Conservation (phyloP, 306 rosid genomes). For the Rosa lucieae region DNA sequence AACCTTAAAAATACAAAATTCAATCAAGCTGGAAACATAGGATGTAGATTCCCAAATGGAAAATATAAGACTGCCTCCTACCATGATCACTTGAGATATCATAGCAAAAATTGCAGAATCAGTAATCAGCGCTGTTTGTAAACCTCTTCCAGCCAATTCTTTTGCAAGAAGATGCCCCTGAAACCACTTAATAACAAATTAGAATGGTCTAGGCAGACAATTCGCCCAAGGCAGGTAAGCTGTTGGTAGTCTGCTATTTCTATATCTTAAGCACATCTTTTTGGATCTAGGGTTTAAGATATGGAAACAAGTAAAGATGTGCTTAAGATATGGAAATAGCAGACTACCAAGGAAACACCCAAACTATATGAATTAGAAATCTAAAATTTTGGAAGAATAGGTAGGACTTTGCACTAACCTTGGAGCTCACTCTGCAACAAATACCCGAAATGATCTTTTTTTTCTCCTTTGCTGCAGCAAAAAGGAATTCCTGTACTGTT, state of each 20-base stretch:
- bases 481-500: slow-evolving; percentile 94
- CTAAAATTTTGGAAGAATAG: slow-evolving; percentile 14
- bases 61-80: slow-evolving; percentile 12
- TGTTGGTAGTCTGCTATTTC: too few relatives aligned
- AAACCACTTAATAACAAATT: slow-evolving; percentile 6
- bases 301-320: too few relatives aligned
- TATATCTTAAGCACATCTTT: too few relatives aligned
- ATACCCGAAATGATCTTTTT: slow-evolving; percentile 86
- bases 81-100: too few relatives aligned
- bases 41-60: slow-evolving; percentile 3
- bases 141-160: too few relatives aligned
- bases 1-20: slow-evolving; percentile 54
- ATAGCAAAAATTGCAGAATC: too few relatives aligned
- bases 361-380: slow-evolving; percentile 19
- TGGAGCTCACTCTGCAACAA: slow-evolving; percentile 98
- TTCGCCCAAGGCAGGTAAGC: too few relatives aligned
- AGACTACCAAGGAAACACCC: slow-evolving; percentile 13
- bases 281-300: too few relatives aligned
- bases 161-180: slow-evolving; percentile 18
- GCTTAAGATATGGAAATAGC: too few relatives aligned
- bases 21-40: slow-evolving; percentile 28
- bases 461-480: slow-evolving; percentile 95
- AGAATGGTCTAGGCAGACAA: neutral
- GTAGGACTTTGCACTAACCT: slow-evolving; percentile 55
- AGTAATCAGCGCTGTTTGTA: too few relatives aligned